Evolutionary conservation across 352 stramenopile species (phyloP).

Genomic region (Globisporangium lucens): DNA sequence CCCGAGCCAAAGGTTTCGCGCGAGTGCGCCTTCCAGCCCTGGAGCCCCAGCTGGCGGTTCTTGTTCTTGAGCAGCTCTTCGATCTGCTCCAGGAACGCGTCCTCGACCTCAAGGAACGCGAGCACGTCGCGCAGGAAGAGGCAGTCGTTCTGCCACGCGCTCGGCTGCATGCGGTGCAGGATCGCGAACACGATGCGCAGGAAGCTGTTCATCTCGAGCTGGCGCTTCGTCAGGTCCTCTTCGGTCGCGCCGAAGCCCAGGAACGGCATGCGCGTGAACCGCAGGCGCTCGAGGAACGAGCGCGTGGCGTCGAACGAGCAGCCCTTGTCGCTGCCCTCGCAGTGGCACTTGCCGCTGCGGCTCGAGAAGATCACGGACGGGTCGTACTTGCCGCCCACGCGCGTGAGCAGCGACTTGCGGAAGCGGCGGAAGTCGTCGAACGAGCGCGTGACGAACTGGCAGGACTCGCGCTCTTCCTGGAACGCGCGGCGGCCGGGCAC

Average conservation of each 20-base stretch:
- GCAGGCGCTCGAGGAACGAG: conserved; percentile 69
- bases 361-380: conserved; percentile 29
- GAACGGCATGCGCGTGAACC: conserved; percentile 75
- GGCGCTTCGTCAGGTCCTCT: conserved; percentile 52
- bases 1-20: conserved; percentile 73
- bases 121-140: conserved; percentile 81
- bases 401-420: conserved; percentile 65
- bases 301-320: conserved; percentile 73
- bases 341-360: conserved; percentile 49
- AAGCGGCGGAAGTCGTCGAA: conserved; percentile 79
- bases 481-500: conserved; percentile 51
- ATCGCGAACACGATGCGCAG: conserved; percentile 78
- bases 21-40: conserved; percentile 76
- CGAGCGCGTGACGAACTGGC: conserved; percentile 63
- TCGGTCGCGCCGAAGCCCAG: conserved; percentile 47
- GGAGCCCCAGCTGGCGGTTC: conserved; percentile 64
- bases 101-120: conserved; percentile 72
- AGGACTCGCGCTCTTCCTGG: conserved; percentile 64
- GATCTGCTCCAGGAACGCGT: conserved; percentile 69
- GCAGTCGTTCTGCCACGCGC: conserved; percentile 64
- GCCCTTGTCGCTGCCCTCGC: conserved; percentile 40
- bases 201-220: conserved; percentile 84
- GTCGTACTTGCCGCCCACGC: conserved; percentile 50
- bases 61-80: conserved; percentile 62
- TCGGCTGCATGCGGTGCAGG: conserved; percentile 70